Base-by-base conservation (phyloP, 306 rosid genomes). In the Nissolia schottii region DNA sequence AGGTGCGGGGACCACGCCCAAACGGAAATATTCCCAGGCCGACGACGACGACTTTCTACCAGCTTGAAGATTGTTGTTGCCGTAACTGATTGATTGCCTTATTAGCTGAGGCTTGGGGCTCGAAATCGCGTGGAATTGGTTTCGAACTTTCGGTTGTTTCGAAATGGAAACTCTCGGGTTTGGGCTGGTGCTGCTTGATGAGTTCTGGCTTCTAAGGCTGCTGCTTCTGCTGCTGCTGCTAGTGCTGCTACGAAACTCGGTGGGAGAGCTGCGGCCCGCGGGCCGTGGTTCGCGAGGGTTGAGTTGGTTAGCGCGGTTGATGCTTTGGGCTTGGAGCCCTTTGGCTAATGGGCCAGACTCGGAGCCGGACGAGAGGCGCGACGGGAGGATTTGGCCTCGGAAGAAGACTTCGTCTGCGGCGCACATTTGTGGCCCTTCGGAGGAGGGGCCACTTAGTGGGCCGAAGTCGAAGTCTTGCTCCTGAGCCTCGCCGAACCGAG, bases 401-500 rank as follows among this genome's bases (percentile, higher is more conserved):
- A 86, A 91, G 85, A 94, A 87, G 16, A 94, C 85, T 27, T 94
- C 95, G 31, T 94, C 99, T 0, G 99, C 99, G 0, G 73, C 79
- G 15, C 97, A 94, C 97, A 94, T 94, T 76, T 82, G 65, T 0
- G 84, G 64, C 6, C 69, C 83, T 7, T 75, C 27, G 34, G 72
- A 80, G 14, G 76, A 57, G 28, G 76, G 55, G 56, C 74, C 81
- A 43, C 67, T 73, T 73, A 76, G 63, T 5, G 85, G 74, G 8
- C 68, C 49, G 49, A 94, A 94, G 66, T 92, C 80, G 38, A 94
- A 94, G 20, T 45, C 19, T 7, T 45, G 3, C 3, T 43, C 20
- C 5, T 69, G 81, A 0, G 43, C 22, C 23, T 85, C 69, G 18
- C 49, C 22, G 53, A 58, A 23, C 7, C 29, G n/a, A 40, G 64